Percentiles rank a stretch among this genome's conserved stretches.
These are phyloP conservation scores for Podospora australis DNA, from an alignment of 495 filamentous ascomycete species.

Conservation along the genomic window DNA sequence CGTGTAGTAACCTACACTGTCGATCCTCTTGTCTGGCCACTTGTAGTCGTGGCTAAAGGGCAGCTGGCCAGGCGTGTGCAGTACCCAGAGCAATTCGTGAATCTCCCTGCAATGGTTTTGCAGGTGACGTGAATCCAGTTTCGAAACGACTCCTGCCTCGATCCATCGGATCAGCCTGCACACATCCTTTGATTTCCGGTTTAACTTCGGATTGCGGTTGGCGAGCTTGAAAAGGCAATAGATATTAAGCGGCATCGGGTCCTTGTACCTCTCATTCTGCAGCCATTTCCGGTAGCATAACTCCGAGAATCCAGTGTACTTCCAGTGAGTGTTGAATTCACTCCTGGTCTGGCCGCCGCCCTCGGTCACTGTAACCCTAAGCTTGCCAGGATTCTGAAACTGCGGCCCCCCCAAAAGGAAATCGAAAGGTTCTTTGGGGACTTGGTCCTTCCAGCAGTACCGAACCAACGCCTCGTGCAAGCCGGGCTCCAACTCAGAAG, in stretches of 20 bases:
- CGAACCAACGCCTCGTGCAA: constrained; percentile 2
- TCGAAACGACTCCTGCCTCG: not conserved
- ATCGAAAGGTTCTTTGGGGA: constrained; percentile 1
- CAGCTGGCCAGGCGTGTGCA: not conserved
- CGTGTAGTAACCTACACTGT: not conserved
- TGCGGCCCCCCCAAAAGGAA: constrained; percentile 17
- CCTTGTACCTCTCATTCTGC: too few relatives aligned
- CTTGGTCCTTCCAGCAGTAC: not conserved
- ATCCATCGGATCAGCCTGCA: too few relatives aligned
- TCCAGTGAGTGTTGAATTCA: too few relatives aligned
- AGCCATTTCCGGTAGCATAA: too few relatives aligned
- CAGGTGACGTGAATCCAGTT: not conserved
- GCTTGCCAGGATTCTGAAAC: constrained; percentile 3
- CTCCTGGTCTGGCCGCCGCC: too few relatives aligned
- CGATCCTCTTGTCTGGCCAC: not conserved
- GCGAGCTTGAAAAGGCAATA: too few relatives aligned
- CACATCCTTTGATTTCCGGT: too few relatives aligned
- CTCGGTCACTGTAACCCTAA: not conserved
- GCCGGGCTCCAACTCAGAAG: too few relatives aligned
- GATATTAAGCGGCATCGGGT: too few relatives aligned
- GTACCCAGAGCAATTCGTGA: not conserved
- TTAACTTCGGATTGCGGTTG: too few relatives aligned
- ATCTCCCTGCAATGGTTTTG: too few relatives aligned
- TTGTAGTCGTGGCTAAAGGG: constrained; percentile 8
- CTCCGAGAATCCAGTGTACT: too few relatives aligned